Conservation (phyloP, 192 early-diverging fungal species). For the Podila epigama region DNA sequence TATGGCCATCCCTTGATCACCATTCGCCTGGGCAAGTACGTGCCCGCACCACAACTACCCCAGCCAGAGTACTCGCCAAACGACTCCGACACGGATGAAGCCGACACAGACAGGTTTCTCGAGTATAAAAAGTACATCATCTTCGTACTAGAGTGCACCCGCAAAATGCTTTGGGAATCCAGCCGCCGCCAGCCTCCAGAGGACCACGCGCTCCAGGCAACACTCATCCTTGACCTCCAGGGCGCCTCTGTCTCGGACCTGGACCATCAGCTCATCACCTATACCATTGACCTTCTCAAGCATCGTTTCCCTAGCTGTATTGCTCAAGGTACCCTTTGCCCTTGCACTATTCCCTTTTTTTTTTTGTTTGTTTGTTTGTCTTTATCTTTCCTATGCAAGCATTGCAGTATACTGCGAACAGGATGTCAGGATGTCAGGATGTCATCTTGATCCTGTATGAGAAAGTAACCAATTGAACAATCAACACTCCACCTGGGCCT, state of each 20-base stretch:
- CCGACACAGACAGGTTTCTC: slow-evolving; percentile 31
- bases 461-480: too few species aligned
- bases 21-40: slow-evolving; percentile 38
- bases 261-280: slow-evolving; percentile 43
- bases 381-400: background rate
- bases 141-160: slow-evolving; percentile 47
- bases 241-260: slow-evolving; percentile 42
- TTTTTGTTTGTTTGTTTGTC: background rate
- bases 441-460: too few species aligned
- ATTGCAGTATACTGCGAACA: too few species aligned
- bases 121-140: slow-evolving; percentile 47
- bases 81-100: slow-evolving; percentile 2
- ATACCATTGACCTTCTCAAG: slow-evolving; percentile 41
- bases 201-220: slow-evolving; percentile 39
- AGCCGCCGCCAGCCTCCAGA: slow-evolving; percentile 35
- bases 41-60: slow-evolving; percentile 25
- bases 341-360: background rate
- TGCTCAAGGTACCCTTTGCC: slow-evolving; percentile 34
- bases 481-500: too few species aligned
- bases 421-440: too few species aligned
- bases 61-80: background rate
- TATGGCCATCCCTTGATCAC: slow-evolving; percentile 45
- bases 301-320: slow-evolving; percentile 48
- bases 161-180: slow-evolving; percentile 47
- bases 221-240: slow-evolving; percentile 43